phyloP scores from a whole-genome alignment of 176 grass and related monocot genomes.

The Elaeis guineensis region DNA sequence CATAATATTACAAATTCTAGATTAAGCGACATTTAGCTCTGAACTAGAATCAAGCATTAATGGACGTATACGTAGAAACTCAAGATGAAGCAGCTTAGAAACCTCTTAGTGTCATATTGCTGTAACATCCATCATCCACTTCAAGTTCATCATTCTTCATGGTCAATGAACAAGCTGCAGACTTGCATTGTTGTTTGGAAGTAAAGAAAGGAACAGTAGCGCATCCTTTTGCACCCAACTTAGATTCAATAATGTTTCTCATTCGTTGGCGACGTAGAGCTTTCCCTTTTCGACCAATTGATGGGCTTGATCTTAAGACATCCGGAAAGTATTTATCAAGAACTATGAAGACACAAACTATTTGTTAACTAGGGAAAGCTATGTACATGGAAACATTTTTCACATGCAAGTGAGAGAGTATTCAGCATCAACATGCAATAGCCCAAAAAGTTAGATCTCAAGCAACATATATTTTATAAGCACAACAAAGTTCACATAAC shows the following conservation, averaged over 20 bases:
- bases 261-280: slow-evolving; percentile 59
- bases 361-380: too few species aligned
- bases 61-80: neutral
- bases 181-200: slow-evolving; percentile 23
- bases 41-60: too few species aligned
- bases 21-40: neutral
- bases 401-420: too few species aligned
- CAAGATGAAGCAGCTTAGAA: slow-evolving; percentile 1
- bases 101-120: slow-evolving; percentile 6
- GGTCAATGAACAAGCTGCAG: slow-evolving; percentile 6
- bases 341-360: slow-evolving; percentile 23
- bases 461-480: too few species aligned
- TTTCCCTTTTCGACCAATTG: slow-evolving; percentile 93
- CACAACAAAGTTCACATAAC: too few species aligned
- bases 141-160: slow-evolving; percentile 20
- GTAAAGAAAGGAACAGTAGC: slow-evolving; percentile 17
- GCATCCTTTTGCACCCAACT: slow-evolving; percentile 8
- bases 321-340: slow-evolving; percentile 77
- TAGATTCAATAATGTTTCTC: slow-evolving; percentile 51
- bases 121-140: slow-evolving; percentile 1
- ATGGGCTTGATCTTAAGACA: slow-evolving; percentile 56
- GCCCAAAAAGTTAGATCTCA: too few species aligned
- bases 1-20: neutral
- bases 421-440: too few species aligned
- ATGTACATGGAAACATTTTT: too few species aligned